Percentiles rank a stretch among this genome's conserved stretches.
Evolutionary conservation across 169 alveolate species (phyloP).

Genomic region (Plasmodium gonderi): DNA sequence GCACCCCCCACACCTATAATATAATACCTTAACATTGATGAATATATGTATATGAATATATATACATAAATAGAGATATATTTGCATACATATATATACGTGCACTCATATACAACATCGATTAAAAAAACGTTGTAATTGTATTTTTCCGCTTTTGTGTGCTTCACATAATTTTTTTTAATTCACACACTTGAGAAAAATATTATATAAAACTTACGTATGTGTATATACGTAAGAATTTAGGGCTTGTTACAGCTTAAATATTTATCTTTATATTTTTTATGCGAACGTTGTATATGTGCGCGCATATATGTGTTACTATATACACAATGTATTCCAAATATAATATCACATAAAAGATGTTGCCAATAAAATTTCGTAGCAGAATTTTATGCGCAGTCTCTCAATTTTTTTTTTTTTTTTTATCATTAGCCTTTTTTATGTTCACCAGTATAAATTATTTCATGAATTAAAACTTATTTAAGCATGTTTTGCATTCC

Average conservation of each 20-base stretch:
- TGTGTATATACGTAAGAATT: background rate
- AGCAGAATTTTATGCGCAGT: background rate
- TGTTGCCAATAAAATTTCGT: background rate
- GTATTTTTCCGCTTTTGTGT: background rate
- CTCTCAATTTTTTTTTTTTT: background rate
- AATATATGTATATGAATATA: too few species aligned
- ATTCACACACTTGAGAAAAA: background rate
- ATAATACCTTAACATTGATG: too few species aligned
- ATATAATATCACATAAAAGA: background rate
- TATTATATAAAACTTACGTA: background rate
- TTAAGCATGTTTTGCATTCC: background rate
- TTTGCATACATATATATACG: background rate
- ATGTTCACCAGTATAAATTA: background rate
- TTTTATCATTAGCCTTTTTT: background rate
- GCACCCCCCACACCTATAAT: background rate
- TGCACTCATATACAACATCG: background rate
- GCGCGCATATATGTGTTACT: background rate
- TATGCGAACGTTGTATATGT: background rate
- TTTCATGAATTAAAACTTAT: background rate
- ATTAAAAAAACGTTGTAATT: background rate
- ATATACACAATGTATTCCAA: background rate
- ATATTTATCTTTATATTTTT: background rate
- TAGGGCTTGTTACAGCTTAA: background rate
- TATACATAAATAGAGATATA: background rate
- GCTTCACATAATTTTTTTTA: background rate